phyloP scores from a whole-genome alignment of 2,329 filamentous ascomycete genomes.

The Zymoseptoria brevis region DNA sequence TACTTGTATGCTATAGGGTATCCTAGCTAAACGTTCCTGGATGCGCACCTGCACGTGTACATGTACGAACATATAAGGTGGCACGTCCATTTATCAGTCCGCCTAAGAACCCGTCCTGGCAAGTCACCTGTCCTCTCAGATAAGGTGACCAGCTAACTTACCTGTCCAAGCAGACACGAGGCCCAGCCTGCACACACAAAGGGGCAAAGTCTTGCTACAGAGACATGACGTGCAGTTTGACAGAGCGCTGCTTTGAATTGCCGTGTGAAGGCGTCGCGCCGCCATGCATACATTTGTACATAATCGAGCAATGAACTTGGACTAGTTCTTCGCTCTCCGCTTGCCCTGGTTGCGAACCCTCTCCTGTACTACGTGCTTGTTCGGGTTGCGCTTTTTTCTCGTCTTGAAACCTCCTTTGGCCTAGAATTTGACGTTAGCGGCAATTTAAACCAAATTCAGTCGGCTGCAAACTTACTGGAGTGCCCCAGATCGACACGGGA shows the following conservation, averaged over 20 bases:
- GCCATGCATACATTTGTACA: not conserved
- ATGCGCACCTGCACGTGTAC: no score
- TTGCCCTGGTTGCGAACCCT: conserved; percentile 86
- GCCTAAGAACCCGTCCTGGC: not conserved
- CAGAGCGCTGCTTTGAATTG: not conserved
- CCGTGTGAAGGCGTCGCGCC: not conserved
- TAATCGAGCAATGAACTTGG: not conserved
- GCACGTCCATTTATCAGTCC: not conserved
- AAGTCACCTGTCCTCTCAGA: not conserved
- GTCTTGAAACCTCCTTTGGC: conserved; percentile 90
- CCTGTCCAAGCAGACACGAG: not conserved
- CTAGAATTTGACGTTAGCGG: conserved; percentile 23
- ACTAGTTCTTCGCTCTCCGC: conserved; percentile 46
- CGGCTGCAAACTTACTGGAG: conserved; percentile 59
- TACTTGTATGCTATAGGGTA: no score
- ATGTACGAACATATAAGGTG: no score
- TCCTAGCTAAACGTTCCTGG: no score
- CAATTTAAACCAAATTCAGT: not conserved
- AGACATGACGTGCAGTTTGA: not conserved
- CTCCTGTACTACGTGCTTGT: conserved; percentile 81
- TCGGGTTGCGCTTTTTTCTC: conserved; percentile 75
- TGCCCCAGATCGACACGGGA: conserved; percentile 94
- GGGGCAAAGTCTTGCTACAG: not conserved
- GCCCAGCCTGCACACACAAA: not conserved
- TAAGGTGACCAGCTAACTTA: not conserved